Conservation (phyloP, 1,139 yeast species). For the Nadsonia starkeyi-henricii region DNA sequence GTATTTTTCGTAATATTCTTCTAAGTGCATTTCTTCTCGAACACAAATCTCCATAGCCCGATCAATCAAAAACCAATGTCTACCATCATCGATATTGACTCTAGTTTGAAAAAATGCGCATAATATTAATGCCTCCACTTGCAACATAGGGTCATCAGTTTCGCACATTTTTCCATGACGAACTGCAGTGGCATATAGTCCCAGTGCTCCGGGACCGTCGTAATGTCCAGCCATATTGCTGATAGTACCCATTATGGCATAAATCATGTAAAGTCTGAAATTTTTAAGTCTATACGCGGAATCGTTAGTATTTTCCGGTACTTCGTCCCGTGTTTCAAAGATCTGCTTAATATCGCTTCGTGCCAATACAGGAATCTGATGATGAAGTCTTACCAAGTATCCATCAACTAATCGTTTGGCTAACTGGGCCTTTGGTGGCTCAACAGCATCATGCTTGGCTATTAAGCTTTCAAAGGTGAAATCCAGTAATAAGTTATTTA, state of each 20-base stretch:
- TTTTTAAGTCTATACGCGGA: constrained; percentile 14
- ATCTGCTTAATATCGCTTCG: constrained; percentile 11
- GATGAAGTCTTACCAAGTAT: constrained; percentile 12
- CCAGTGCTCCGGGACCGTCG: constrained; percentile 21
- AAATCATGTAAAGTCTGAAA: constrained; percentile 14
- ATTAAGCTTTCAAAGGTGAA: constrained; percentile 16
- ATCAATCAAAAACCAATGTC: constrained; percentile 35
- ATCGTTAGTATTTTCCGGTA: constrained; percentile 12
- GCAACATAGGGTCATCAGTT: constrained; percentile 28
- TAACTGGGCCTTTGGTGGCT: constrained; percentile 11
- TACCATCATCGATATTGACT: constrained; percentile 42
- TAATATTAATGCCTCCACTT: constrained; percentile 35
- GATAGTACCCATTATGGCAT: constrained; percentile 13
- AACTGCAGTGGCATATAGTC: constrained; percentile 40
- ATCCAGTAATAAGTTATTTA: constrained; percentile 13
- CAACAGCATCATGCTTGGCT: constrained; percentile 10
- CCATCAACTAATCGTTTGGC: constrained; percentile 12
- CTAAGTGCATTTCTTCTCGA: constrained; percentile 14
- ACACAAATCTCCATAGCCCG: constrained; percentile 32
- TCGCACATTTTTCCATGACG: constrained; percentile 36
- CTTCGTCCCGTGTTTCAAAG: constrained; percentile 12
- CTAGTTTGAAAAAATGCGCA: constrained; percentile 39
- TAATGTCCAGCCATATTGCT: constrained; percentile 5
- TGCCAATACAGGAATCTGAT: constrained; percentile 15
- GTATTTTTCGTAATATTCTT: constrained; percentile 11